A percentile compares a stretch with the other conserved stretches of the same genome.
These are phyloP conservation scores for Posidonia australis DNA, from an alignment of 106 monocot species.

Conservation along the genomic window DNA sequence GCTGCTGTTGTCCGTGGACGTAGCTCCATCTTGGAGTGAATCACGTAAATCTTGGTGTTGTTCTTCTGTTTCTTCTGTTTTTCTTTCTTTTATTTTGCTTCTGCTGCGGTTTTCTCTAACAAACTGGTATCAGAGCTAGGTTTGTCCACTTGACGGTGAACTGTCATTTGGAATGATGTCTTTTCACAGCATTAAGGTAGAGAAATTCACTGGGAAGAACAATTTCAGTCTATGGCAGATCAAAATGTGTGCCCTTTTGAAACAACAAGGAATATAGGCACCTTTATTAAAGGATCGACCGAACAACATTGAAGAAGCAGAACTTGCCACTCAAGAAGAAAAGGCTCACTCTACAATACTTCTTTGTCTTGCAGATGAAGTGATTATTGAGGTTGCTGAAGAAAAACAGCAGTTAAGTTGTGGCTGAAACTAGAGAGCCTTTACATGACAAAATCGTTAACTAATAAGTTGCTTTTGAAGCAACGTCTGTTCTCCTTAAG, in stretches of 20 bases:
- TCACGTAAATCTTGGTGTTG: no score
- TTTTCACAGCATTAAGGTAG: background rate
- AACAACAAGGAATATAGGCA: background rate
- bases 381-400: background rate
- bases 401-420: background rate
- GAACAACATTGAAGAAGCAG: background rate
- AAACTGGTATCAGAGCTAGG: no score
- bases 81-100: background rate
- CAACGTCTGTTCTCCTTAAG: background rate
- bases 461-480: background rate
- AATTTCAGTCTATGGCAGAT: background rate
- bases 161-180: background rate
- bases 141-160: no score
- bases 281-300: no score
- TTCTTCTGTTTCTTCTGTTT: background rate
- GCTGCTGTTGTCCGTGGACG: no score
- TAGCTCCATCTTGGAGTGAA: no score
- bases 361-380: background rate
- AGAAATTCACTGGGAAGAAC: conserved; percentile 1
- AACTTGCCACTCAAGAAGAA: background rate
- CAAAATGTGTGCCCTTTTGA: background rate
- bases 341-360: background rate
- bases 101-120: background rate
- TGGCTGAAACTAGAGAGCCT: conserved; percentile 3
- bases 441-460: background rate